Percentiles rank a stretch among this genome's conserved stretches.
phyloP scores from a whole-genome alignment of 2,329 filamentous ascomycete genomes.

The Aspergillus hiratsukae region DNA sequence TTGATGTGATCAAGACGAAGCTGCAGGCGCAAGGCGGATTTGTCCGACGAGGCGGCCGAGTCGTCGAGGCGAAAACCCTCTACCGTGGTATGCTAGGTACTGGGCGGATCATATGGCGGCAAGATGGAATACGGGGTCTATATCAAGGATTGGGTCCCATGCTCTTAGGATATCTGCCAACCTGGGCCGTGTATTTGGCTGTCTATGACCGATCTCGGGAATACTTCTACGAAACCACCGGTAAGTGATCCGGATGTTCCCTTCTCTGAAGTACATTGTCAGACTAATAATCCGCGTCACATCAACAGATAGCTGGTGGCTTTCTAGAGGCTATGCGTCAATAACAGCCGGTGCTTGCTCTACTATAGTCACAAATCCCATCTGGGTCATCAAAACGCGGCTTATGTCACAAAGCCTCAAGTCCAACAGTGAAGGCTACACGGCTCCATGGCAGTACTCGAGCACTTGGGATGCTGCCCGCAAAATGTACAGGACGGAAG shows the following conservation, averaged over 20 bases:
- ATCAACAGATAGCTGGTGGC: slow-evolving; percentile 63
- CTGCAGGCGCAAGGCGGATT: slow-evolving; percentile 92
- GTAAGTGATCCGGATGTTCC: slow-evolving; percentile 39
- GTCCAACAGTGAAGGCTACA: slow-evolving; percentile 48
- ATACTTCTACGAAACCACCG: slow-evolving; percentile 62
- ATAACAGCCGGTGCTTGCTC: slow-evolving; percentile 87
- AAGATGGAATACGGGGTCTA: slow-evolving; percentile 85
- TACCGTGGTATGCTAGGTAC: slow-evolving; percentile 89
- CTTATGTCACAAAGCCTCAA: slow-evolving; percentile 83
- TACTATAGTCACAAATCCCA: slow-evolving; percentile 91
- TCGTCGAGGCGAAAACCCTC: slow-evolving; percentile 48
- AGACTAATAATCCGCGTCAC: background rate
- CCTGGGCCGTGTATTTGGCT: slow-evolving; percentile 97
- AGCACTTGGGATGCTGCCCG: slow-evolving; percentile 85
- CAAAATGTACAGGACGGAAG: slow-evolving; percentile 94
- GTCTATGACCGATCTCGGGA: slow-evolving; percentile 89
- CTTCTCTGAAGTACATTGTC: background rate
- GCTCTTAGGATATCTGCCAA: slow-evolving; percentile 90
- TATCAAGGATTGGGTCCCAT: slow-evolving; percentile 93
- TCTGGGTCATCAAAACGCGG: slow-evolving; percentile 98
- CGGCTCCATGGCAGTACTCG: slow-evolving; percentile 75
- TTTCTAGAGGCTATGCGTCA: slow-evolving; percentile 83
- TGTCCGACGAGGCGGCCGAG: slow-evolving; percentile 39
- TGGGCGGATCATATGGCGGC: slow-evolving; percentile 74
- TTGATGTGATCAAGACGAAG: slow-evolving; percentile 99